Evolutionary conservation across 148 eudicot genomes (phyloP), one percentile per base, ranked within the genome.

Genomic region (Fagopyrum tataricum): DNA sequence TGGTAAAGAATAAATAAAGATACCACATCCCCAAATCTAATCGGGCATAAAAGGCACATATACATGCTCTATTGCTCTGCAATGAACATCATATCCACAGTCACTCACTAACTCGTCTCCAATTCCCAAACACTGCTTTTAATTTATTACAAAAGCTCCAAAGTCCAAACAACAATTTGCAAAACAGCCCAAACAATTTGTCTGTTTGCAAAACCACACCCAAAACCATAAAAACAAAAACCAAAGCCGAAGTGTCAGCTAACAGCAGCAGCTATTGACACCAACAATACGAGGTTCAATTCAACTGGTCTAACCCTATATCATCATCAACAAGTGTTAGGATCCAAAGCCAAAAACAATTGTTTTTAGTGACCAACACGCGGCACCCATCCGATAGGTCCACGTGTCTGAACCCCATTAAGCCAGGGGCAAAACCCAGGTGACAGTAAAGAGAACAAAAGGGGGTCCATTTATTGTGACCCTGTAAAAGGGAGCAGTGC

Each of bases 401-500:
- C 43, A 64, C 69, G 69, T 39, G 69, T 37, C 69, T 5, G 8
- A 64, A 64, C 69, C 69, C 69, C 69, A 12, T 13, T 10, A 64
- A 64, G 69, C 43, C 69, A 55, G 24, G 0, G 42, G 20, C 40
- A 31, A 13, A 64, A 37, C 8, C 40, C 11, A 61, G 1, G 59
- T 18, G 59, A 53, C 59, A 24, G 13, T 9, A 61, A 26, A 24
- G 67, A 9, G 31, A 20, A 56, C 62, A 59, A 24, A 59, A 24
- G 40, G 41, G 7, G 40, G 67, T 61, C 24, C 67, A 24, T 26
- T 61, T 59, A 10, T 9, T 46, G 49, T 46, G 49, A 46, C 0
- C 47, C 49, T 46, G 14, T 13, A 46, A 46, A 46, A 46, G 49
- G 47, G 39, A 9, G 66, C 66, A 59, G 40, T 23, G 66, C 21